Conservation (phyloP, 2,329 filamentous ascomycete species). For the Cladosporium sp. region DNA sequence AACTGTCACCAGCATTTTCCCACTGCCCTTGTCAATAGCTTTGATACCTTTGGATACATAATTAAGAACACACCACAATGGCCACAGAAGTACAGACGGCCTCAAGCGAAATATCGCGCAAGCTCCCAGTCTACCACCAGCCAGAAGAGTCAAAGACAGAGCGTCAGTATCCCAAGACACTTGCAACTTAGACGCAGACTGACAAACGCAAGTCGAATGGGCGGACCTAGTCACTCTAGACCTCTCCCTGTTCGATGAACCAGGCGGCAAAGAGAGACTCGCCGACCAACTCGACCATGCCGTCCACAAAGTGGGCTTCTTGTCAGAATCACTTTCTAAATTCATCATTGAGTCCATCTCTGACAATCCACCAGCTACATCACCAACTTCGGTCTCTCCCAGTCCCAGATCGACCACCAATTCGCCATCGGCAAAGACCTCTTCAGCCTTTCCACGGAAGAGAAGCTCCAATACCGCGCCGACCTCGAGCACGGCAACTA, state of each 20-base stretch:
- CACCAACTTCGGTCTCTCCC: conserved; percentile 57
- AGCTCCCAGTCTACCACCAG: neutral
- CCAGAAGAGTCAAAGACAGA: conserved; percentile 9
- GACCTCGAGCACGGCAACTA: conserved; percentile 31
- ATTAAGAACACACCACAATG: neutral
- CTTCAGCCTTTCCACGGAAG: conserved; percentile 53
- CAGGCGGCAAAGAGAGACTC: conserved; percentile 52
- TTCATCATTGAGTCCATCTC: neutral
- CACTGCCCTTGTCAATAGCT: neutral
- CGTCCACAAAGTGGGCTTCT: conserved; percentile 50
- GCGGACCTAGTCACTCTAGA: conserved; percentile 57
- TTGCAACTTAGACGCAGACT: neutral
- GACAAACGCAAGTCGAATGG: conserved; percentile 34
- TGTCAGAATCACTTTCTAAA: conserved; percentile 24
- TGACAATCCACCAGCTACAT: conserved; percentile 42
- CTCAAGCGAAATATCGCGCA: neutral
- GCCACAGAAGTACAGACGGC: conserved; percentile 6
- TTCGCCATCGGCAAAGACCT: conserved; percentile 59
- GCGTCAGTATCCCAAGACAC: neutral
- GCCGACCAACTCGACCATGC: conserved; percentile 54
- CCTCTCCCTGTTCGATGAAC: conserved; percentile 50
- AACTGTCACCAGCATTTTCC: neutral
- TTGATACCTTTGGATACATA: neutral
- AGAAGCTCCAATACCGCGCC: conserved; percentile 54
- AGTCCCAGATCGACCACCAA: conserved; percentile 57